phyloP scores from a whole-genome alignment of 768 basidiomycete genomes.

The Termitomyces heimii region DNA sequence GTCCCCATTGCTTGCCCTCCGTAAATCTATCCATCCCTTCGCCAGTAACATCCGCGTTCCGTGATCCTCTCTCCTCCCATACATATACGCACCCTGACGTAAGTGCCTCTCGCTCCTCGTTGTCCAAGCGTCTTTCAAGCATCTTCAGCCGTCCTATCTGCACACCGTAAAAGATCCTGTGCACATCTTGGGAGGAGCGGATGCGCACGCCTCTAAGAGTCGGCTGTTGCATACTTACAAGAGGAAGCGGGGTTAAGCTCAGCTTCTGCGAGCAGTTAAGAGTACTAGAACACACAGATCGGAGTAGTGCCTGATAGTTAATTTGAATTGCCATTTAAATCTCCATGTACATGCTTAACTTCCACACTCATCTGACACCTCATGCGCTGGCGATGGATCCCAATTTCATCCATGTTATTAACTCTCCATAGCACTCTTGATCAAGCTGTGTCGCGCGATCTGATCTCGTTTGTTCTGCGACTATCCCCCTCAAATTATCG shows the following conservation, averaged over 20 bases:
- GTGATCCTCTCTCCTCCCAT: conserved; percentile 72
- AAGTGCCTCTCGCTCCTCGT: conserved; percentile 63
- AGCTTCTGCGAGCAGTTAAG: background rate
- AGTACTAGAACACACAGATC: conserved; percentile 3
- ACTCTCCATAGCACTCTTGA: conserved; percentile 24
- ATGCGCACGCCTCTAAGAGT: conserved; percentile 71
- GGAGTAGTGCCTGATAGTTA: conserved; percentile 15
- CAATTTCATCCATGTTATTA: conserved; percentile 38
- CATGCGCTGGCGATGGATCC: conserved; percentile 21
- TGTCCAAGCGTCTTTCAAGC: conserved; percentile 72
- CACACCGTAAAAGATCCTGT: conserved; percentile 75
- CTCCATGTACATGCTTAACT: conserved; percentile 4
- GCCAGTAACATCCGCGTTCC: conserved; percentile 65
- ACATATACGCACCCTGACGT: conserved; percentile 50
- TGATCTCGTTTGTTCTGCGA: background rate
- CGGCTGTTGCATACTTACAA: conserved; percentile 48
- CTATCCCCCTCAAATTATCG: background rate
- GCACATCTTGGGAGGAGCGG: conserved; percentile 71
- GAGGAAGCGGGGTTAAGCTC: background rate
- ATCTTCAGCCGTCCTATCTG: conserved; percentile 58
- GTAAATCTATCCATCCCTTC: conserved; percentile 83
- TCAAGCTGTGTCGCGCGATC: conserved; percentile 2
- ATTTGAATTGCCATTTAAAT: conserved; percentile 15
- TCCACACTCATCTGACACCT: conserved; percentile 6
- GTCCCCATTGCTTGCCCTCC: conserved; percentile 78